Base-by-base conservation (phyloP, 2,329 filamentous ascomycete species). In the Aspergillus japonicus region DNA sequence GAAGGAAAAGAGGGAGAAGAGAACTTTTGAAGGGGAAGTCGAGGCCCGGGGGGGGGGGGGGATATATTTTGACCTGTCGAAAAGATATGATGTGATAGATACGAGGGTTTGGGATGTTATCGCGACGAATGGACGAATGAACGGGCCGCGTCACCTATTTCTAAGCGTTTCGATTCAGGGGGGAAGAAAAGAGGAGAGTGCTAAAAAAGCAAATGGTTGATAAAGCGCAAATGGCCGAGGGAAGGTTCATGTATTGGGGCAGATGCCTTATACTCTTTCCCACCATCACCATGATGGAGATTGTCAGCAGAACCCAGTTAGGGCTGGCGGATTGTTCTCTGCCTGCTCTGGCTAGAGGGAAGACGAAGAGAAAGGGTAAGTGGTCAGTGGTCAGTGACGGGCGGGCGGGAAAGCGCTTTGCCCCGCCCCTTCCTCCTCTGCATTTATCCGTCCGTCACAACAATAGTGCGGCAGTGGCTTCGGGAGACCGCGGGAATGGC, bases 401-500 rank as follows among this genome's bases (percentile, higher is more conserved):
- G 7, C 26, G 23, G 19, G 33, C 50, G 50, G 50, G n/a, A 52
- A 52, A 52, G 50, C 29, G 50, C 50, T 52, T 42, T 52, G 23
- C 50, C 50, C 11, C 10, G 21, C 23, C n/a, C 14, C 23, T 26
- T 39, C 50, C 33, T 35, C 39, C 8, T n/a, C 31, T 39, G 19
- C 50, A 39, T 52, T 52, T 52, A 52, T 52, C 50, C 50, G 21
- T 35, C 50, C 31, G 19, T 35, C 14, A 24, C n/a, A 26, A 33
- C 31, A 33, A 7, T 2, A 35, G 39, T 44, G 39, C 39, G 39
- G 39, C 39, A 44, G 39, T 44, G 39, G 39, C 39, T 8, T 44
- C 39, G 39, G 39, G 39, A 44, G 12, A 16, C 39, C 5, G 39
- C 39, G 39, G 39, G 39, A 35, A 2, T 35, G 33, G 16, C 26